phyloP scores from a whole-genome alignment of 2,329 filamentous ascomycete species.

The Diplodia corticola region DNA sequence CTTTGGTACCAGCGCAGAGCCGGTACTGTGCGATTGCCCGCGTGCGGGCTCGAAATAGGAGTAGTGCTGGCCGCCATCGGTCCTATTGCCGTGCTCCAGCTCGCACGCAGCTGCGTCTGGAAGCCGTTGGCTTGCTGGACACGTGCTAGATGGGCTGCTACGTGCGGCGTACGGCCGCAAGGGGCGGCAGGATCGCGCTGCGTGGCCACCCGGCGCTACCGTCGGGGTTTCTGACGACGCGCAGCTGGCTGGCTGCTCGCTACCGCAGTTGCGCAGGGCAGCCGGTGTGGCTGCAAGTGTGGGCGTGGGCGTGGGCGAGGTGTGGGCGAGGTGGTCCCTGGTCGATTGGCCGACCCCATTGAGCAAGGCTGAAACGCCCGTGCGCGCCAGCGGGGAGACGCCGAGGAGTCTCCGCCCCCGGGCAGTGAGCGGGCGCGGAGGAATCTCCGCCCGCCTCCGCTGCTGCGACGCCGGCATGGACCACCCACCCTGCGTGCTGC shows the following conservation, averaged over 20 bases:
- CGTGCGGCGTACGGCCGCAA: slow-evolving; percentile 14
- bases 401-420: not conserved
- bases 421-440: not conserved
- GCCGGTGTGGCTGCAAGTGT: not conserved
- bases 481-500: not conserved
- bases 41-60: not conserved
- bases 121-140: not conserved
- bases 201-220: slow-evolving; percentile 14
- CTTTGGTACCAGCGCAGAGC: not conserved
- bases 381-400: not conserved
- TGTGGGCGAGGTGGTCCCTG: slow-evolving; percentile 3
- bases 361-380: slow-evolving; percentile 19
- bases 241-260: slow-evolving; percentile 6
- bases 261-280: not conserved
- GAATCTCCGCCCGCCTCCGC: not conserved
- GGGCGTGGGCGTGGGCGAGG: not conserved
- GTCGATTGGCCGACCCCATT: not conserved
- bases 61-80: slow-evolving; percentile 5
- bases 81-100: not conserved
- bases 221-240: slow-evolving; percentile 3
- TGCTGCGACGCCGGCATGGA: slow-evolving; percentile 1
- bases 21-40: not conserved
- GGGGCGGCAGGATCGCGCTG: not conserved
- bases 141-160: not conserved
- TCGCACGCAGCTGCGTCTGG: not conserved